These are phyloP conservation scores for Apodospora peruviana DNA, from an alignment of 495 filamentous ascomycete species.

Conservation along the genomic window DNA sequence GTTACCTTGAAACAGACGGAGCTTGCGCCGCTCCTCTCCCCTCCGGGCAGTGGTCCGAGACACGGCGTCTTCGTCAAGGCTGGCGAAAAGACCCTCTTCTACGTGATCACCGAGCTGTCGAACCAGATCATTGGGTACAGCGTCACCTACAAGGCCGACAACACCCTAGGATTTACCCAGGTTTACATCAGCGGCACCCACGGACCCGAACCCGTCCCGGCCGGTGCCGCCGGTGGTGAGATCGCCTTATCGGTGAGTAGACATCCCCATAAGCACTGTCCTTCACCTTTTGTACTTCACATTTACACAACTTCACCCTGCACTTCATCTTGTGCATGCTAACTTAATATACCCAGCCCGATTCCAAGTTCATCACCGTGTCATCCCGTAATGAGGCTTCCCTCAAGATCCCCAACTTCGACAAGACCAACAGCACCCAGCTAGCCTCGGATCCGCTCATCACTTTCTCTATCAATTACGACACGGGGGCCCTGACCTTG, in stretches of 20 bases:
- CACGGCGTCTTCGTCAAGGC: constrained; percentile 57
- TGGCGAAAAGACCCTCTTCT: constrained; percentile 49
- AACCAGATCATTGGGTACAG: constrained; percentile 54
- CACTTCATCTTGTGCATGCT: background rate
- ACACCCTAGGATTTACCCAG: constrained; percentile 41
- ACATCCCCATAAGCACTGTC: background rate
- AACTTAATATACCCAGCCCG: constrained; percentile 34
- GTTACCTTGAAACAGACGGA: constrained; percentile 24
- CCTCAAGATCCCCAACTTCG: constrained; percentile 42
- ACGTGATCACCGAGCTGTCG: constrained; percentile 57
- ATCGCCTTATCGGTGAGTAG: constrained; percentile 52
- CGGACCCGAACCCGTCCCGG: constrained; percentile 31
- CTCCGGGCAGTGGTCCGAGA: constrained; percentile 57
- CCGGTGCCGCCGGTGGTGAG: constrained; percentile 49
- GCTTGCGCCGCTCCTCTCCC: constrained; percentile 20
- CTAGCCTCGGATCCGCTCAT: constrained; percentile 42
- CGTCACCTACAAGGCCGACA: constrained; percentile 46
- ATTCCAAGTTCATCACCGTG: constrained; percentile 54
- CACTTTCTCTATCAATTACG: constrained; percentile 39
- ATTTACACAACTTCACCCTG: background rate
- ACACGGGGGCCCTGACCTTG: constrained; percentile 45
- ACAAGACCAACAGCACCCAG: constrained; percentile 33
- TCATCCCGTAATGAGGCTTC: constrained; percentile 56
- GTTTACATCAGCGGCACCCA: constrained; percentile 41
- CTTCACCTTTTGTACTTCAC: background rate